Conservation (phyloP, 805 yeast genomes). For the Hanseniaspora vineae region DNA sequence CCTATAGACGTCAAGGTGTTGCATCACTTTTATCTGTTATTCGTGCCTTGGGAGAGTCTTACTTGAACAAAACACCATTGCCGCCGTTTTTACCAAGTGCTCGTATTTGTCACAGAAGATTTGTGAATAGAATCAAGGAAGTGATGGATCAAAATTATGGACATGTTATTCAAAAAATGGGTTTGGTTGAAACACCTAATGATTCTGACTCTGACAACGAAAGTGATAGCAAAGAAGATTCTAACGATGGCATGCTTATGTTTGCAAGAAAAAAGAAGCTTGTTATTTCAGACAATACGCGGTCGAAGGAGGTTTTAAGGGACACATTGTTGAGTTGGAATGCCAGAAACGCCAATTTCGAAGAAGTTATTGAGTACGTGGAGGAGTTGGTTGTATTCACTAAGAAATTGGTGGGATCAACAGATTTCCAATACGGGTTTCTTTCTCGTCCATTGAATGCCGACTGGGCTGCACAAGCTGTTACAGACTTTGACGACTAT, state of each 20-base stretch:
- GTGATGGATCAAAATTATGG: conserved; percentile 20
- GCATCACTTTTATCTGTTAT: conserved; percentile 28
- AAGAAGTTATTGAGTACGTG: conserved; percentile 36
- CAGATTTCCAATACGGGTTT: conserved; percentile 38
- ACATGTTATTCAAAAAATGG: background rate
- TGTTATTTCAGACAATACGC: background rate
- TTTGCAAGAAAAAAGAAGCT: background rate
- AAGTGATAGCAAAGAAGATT: background rate
- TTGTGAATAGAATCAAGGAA: conserved; percentile 31
- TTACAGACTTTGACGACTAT: conserved; percentile 21
- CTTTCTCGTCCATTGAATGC: conserved; percentile 33
- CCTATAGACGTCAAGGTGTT: conserved; percentile 32
- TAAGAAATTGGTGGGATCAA: conserved; percentile 33
- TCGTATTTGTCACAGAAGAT: conserved; percentile 33
- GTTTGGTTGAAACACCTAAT: background rate
- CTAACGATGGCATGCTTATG: conserved; percentile 2
- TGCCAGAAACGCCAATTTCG: conserved; percentile 36
- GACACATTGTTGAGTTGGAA: conserved; percentile 37
- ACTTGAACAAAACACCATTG: conserved; percentile 32
- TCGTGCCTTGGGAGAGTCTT: conserved; percentile 32
- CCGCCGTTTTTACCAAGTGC: conserved; percentile 41
- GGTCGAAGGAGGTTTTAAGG: conserved; percentile 13
- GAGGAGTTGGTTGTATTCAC: conserved; percentile 33
- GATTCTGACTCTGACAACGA: background rate
- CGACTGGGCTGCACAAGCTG: conserved; percentile 30